A percentile compares a stretch with the other conserved stretches of the same genome.
Conservation (phyloP, 2,329 filamentous ascomycete species). For the Fusarium gaditjirri region DNA sequence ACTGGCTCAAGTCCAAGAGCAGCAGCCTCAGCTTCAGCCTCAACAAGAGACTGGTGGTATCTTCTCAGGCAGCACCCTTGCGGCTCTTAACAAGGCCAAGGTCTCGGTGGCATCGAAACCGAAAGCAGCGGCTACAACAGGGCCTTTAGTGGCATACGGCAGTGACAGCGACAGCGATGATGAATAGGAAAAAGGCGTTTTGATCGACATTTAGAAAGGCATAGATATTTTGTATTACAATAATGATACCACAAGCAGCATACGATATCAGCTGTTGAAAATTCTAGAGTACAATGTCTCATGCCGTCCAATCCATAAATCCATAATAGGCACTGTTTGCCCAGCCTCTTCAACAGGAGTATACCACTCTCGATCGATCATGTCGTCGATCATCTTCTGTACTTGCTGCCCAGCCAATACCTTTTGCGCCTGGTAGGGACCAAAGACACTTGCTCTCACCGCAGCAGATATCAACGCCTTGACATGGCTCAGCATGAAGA, state of each 20-base stretch:
- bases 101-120: slow-evolving; percentile 65
- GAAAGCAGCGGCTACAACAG: slow-evolving; percentile 65
- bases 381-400: slow-evolving; percentile 65
- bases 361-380: slow-evolving; percentile 70
- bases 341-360: slow-evolving; percentile 73
- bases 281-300: slow-evolving; percentile 87
- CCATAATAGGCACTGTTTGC: slow-evolving; percentile 80
- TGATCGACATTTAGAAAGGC: slow-evolving; percentile 33
- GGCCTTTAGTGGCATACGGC: slow-evolving; percentile 88
- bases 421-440: slow-evolving; percentile 82
- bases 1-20: slow-evolving; percentile 48
- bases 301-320: slow-evolving; percentile 85
- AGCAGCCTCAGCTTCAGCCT: slow-evolving; percentile 50
- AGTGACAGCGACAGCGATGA: slow-evolving; percentile 91
- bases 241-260: slow-evolving; percentile 47
- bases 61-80: slow-evolving; percentile 83
- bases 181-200: slow-evolving; percentile 51
- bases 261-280: slow-evolving; percentile 75
- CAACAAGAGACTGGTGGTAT: slow-evolving; percentile 68
- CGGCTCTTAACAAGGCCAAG: slow-evolving; percentile 73
- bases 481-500: slow-evolving; percentile 80
- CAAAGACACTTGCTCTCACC: slow-evolving; percentile 80
- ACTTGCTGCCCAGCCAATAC: slow-evolving; percentile 72
- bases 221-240: slow-evolving; percentile 43
- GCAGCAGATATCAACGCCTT: slow-evolving; percentile 81